Conservation (phyloP, 371 early-diverging fungal species). For the Mucor plumbeus region DNA sequence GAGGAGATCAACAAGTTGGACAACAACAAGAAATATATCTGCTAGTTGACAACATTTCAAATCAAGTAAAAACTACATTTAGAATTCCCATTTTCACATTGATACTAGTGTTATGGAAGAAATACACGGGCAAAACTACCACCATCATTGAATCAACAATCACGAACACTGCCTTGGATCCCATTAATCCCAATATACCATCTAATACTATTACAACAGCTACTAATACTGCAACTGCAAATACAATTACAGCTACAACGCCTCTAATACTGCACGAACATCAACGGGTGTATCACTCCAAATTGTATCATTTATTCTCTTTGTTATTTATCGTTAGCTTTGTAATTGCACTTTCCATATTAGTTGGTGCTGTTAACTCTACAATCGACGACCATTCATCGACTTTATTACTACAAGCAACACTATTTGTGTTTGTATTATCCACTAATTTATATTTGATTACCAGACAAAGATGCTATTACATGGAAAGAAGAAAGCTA, state of each 20-base stretch:
- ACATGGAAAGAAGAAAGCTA: slow-evolving; percentile 46
- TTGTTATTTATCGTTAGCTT: slow-evolving; percentile 36
- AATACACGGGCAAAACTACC: neutral
- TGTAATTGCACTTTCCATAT: slow-evolving; percentile 37
- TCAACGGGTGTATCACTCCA: slow-evolving; percentile 41
- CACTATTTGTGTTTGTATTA: slow-evolving; percentile 57
- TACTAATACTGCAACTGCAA: neutral
- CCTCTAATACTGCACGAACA: slow-evolving; percentile 41
- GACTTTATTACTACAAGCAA: slow-evolving; percentile 44
- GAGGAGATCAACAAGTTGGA: slow-evolving; percentile 48
- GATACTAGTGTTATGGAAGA: slow-evolving; percentile 33
- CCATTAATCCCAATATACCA: too few species aligned
- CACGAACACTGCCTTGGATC: neutral
- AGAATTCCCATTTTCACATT: slow-evolving; percentile 45
- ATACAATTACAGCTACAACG: slow-evolving; percentile 27
- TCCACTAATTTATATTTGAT: slow-evolving; percentile 59
- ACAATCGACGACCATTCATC: slow-evolving; percentile 19
- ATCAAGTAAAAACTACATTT: slow-evolving; percentile 45
- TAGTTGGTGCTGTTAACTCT: slow-evolving; percentile 37
- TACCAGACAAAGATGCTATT: slow-evolving; percentile 58
- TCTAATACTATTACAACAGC: neutral
- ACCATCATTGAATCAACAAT: neutral
- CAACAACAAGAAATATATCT: slow-evolving; percentile 54
- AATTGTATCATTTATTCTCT: slow-evolving; percentile 46
- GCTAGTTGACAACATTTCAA: slow-evolving; percentile 48